phyloP scores from a whole-genome alignment of 2,329 filamentous ascomycete species.

The Ramichloridium luteum region DNA sequence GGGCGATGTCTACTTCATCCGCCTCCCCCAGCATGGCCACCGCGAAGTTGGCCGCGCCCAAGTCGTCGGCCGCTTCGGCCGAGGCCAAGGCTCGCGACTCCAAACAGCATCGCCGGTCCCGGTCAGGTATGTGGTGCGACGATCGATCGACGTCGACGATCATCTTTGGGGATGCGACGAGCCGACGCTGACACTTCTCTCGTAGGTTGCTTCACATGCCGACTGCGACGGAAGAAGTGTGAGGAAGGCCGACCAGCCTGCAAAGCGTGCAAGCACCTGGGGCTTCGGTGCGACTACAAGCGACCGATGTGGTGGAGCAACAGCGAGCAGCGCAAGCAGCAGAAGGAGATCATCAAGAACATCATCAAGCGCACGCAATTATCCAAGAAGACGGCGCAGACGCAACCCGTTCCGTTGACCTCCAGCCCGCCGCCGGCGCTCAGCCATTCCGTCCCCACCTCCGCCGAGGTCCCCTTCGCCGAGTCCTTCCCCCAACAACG shows the following conservation, averaged over 20 bases:
- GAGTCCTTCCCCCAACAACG: conserved; percentile 61
- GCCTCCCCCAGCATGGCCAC: conserved; percentile 29
- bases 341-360: conserved; percentile 94
- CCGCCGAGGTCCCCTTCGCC: conserved; percentile 55
- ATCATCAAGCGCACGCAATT: conserved; percentile 97
- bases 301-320: conserved; percentile 96
- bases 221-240: conserved; percentile 57
- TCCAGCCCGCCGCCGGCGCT: conserved; percentile 61
- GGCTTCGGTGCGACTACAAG: conserved; percentile 89
- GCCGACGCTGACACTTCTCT: conserved; percentile 25
- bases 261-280: conserved; percentile 56
- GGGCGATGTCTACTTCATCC: conserved; percentile 34
- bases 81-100: conserved; percentile 51
- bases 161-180: conserved; percentile 9
- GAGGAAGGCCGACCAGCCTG: conserved; percentile 55
- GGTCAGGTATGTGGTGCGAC: conserved; percentile 61
- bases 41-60: conserved; percentile 39
- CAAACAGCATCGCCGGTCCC: conserved; percentile 87
- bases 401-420: conserved; percentile 28
- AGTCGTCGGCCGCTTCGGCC: conserved; percentile 29
- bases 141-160: conserved; percentile 2
- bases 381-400: conserved; percentile 62
- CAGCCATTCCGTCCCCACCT: conserved; percentile 59
- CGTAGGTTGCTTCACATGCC: conserved; percentile 55
- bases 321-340: conserved; percentile 67